Conservation (phyloP, 2,329 filamentous ascomycete species). For the Zymoseptoria tritici region DNA sequence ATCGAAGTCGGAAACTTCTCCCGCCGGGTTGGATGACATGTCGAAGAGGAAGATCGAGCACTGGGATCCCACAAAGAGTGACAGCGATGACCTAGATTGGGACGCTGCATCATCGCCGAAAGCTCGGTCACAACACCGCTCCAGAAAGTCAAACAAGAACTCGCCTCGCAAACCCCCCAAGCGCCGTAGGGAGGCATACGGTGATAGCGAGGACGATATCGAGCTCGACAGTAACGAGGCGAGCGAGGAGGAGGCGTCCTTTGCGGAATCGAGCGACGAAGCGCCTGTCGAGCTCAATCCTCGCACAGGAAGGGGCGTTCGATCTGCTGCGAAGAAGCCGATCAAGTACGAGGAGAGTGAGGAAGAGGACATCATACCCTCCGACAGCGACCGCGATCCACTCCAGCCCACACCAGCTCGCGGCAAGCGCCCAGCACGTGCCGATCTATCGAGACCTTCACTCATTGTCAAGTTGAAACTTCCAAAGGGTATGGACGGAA, state of each 20-base stretch:
- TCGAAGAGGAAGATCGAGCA: conserved; percentile 33
- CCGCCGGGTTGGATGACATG: not conserved
- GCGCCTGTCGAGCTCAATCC: conserved; percentile 49
- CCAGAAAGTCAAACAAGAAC: conserved; percentile 20
- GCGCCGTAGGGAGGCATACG: conserved; percentile 33
- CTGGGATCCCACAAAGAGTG: conserved; percentile 31
- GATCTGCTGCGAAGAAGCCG: conserved; percentile 48
- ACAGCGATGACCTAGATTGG: conserved; percentile 34
- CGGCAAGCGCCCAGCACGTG: conserved; percentile 6
- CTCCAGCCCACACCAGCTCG: conserved; percentile 13
- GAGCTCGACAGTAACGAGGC: conserved; percentile 31
- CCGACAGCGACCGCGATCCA: conserved; percentile 25
- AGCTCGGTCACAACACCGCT: conserved; percentile 17
- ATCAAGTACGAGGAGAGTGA: conserved; percentile 50
- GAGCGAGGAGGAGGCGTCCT: conserved; percentile 36
- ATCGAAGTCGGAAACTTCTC: not conserved
- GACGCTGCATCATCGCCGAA: conserved; percentile 18
- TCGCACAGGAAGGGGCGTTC: conserved; percentile 47
- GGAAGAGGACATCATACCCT: conserved; percentile 40
- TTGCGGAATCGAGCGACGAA: conserved; percentile 39
- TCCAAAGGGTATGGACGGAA: conserved; percentile 12
- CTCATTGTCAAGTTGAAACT: conserved; percentile 39
- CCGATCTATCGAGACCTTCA: conserved; percentile 10
- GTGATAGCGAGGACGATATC: conserved; percentile 42
- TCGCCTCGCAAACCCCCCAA: conserved; percentile 21